Percentiles rank a stretch among this genome's conserved stretches.
Evolutionary conservation across 306 rosid species (phyloP).

Genomic region (Sicyos baderoa): DNA sequence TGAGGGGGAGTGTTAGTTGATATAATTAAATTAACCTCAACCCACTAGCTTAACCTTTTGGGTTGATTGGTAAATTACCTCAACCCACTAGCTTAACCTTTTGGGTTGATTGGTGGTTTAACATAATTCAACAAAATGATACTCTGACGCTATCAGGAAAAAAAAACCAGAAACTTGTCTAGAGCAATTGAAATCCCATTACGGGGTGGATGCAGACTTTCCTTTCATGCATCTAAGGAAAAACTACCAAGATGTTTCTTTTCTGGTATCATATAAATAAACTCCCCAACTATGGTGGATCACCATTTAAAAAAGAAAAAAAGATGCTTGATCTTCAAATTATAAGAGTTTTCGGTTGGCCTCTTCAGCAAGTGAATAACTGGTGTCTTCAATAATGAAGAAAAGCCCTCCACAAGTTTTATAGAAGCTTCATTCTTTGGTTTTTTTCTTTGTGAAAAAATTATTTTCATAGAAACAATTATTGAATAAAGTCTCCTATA

Average conservation of each 20-base stretch:
- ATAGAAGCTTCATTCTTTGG: not conserved
- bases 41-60: no score
- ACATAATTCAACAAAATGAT: no score
- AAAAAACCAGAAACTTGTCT: not conserved
- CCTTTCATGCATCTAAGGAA: not conserved
- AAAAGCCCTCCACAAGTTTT: not conserved
- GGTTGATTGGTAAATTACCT: no score
- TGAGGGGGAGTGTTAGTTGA: no score
- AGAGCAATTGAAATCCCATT: not conserved
- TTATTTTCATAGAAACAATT: not conserved
- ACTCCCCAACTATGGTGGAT: not conserved
- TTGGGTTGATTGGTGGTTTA: no score
- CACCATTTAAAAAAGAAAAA: not conserved
- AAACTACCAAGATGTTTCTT: not conserved
- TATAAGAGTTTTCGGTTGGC: not conserved
- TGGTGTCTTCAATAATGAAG: not conserved
- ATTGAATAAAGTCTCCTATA: not conserved
- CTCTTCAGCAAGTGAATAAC: not conserved
- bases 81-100: no score
- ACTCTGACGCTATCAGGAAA: not conserved
- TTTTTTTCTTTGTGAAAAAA: not conserved
- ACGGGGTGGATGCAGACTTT: not conserved
- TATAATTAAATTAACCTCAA: no score
- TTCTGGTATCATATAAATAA: not conserved
- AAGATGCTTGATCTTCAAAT: not conserved